Evolutionary conservation across 352 stramenopile species (phyloP).

Genomic region (Phytophthora gonapodyides): DNA sequence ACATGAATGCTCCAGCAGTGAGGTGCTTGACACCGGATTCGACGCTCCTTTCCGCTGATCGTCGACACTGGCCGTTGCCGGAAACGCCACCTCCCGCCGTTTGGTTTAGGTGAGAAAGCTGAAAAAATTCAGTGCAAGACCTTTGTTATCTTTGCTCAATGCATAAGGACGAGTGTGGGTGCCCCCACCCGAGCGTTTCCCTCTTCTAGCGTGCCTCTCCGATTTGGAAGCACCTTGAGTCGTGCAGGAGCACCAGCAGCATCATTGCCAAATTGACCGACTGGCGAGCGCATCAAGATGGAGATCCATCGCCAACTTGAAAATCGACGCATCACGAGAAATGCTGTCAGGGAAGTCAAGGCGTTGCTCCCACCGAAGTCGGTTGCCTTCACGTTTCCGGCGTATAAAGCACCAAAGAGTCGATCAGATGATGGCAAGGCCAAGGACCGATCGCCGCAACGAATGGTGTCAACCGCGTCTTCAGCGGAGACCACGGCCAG

Average conservation of each 20-base stretch:
- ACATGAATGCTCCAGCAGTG: too few relatives aligned
- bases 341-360: slow-evolving; percentile 5
- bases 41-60: neutral
- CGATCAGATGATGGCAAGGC: neutral
- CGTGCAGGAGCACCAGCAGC: neutral
- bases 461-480: slow-evolving; percentile 27
- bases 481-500: slow-evolving; percentile 26
- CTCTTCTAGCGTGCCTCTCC: slow-evolving; percentile 5
- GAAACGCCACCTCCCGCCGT: neutral
- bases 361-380: slow-evolving; percentile 1
- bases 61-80: neutral
- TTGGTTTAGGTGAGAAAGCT: neutral
- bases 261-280: slow-evolving; percentile 14
- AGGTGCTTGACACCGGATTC: too few relatives aligned
- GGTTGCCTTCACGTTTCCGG: neutral
- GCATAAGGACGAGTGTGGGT: slow-evolving; percentile 1
- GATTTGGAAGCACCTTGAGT: slow-evolving; percentile 3
- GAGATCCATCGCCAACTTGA: slow-evolving; percentile 2
- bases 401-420: neutral
- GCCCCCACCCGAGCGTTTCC: slow-evolving; percentile 3
- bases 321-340: slow-evolving; percentile 6
- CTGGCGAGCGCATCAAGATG: slow-evolving; percentile 8
- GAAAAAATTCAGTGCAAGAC: neutral
- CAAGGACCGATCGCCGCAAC: slow-evolving; percentile 17
- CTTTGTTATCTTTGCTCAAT: slow-evolving; percentile 10